Percentiles rank a stretch among this genome's conserved stretches.
phyloP scores from a whole-genome alignment of 2,329 filamentous ascomycete genomes.

The Trichophyton equinum region DNA sequence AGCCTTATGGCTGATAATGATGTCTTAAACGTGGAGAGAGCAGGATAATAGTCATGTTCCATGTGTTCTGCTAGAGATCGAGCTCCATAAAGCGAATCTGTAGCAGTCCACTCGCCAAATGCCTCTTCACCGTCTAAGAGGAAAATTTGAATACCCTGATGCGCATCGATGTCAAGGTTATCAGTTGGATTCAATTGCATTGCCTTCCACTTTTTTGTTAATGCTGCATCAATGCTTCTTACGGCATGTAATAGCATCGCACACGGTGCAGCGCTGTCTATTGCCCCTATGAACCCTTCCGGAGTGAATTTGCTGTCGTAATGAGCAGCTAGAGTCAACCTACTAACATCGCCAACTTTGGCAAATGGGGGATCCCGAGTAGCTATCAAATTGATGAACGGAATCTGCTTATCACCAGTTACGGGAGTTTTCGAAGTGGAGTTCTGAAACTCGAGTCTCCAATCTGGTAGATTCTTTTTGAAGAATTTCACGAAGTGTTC shows the following conservation, averaged over 20 bases:
- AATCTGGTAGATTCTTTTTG: constrained; percentile 56
- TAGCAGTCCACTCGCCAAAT: constrained; percentile 64
- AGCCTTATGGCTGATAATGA: constrained; percentile 69
- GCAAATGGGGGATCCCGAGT: constrained; percentile 80
- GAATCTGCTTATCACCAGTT: constrained; percentile 56
- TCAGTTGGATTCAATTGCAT: constrained; percentile 44
- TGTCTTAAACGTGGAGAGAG: constrained; percentile 61
- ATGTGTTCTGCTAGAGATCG: constrained; percentile 70
- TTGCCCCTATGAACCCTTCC: constrained; percentile 81
- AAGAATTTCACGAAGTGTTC: constrained; percentile 81
- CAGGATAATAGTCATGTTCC: constrained; percentile 57
- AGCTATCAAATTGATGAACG: constrained; percentile 78
- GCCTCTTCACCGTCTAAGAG: constrained; percentile 92
- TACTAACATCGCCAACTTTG: constrained; percentile 57
- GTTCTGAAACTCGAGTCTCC: constrained; percentile 76
- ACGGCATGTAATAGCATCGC: constrained; percentile 85
- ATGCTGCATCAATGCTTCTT: constrained; percentile 61
- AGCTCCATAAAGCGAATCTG: constrained; percentile 79
- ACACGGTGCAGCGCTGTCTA: constrained; percentile 85
- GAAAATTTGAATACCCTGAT: constrained; percentile 75
- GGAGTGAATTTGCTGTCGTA: constrained; percentile 78
- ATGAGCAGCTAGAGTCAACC: constrained; percentile 81
- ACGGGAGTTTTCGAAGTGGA: constrained; percentile 73
- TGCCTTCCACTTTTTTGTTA: constrained; percentile 69
- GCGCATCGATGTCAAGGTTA: constrained; percentile 49